Base-by-base conservation (phyloP, 1,139 yeast genomes). In the Diutina sp. region DNA sequence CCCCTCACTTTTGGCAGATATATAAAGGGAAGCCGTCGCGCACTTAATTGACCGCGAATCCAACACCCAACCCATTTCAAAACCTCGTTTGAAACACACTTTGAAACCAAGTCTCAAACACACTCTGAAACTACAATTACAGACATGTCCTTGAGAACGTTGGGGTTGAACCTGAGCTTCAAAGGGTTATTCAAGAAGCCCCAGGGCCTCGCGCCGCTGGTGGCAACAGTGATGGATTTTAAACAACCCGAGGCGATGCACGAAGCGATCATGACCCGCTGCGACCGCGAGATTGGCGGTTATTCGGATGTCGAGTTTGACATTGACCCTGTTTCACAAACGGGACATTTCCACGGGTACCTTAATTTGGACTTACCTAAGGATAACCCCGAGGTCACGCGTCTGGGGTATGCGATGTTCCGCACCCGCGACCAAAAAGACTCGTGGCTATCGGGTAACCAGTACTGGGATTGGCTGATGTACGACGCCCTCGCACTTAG, bases 381-480 rank as follows among this genome's bases (percentile, higher is more conserved):
- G 59, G 80, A 82, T 61, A 76, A 80, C 54, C 90, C 90, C 0
- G 85, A 82, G 56, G 79, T 87, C 47, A 78, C 84, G 18, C 76
- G 87, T 56, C 80, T 89, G 6, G 96, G 96, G 1, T 89, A 89
- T 71, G 90, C 95, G 55, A 87, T 89, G 95, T 87, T 87, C 70
- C 78, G 95, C 61, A 87, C 96, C 1, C 78, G 74, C 61, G 89
- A 86, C 65, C 83, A 79, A 61, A 74, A 66, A 67, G 82, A 71
- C 66, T 76, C 72, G 63, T 79, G 77, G 82, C 70, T 68, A 58
- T 72, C 69, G 52, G 77, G 78, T 11, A 71, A 76, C 57, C 68
- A 69, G 50, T 78, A 70, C 64, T 82, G 87, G 87, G 86, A 85
- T 66, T 84, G 89, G 88, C 74, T 80, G 46, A 70, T 71, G 56